phyloP scores from a whole-genome alignment of 768 basidiomycete genomes.

The Thelephora ganbajun region DNA sequence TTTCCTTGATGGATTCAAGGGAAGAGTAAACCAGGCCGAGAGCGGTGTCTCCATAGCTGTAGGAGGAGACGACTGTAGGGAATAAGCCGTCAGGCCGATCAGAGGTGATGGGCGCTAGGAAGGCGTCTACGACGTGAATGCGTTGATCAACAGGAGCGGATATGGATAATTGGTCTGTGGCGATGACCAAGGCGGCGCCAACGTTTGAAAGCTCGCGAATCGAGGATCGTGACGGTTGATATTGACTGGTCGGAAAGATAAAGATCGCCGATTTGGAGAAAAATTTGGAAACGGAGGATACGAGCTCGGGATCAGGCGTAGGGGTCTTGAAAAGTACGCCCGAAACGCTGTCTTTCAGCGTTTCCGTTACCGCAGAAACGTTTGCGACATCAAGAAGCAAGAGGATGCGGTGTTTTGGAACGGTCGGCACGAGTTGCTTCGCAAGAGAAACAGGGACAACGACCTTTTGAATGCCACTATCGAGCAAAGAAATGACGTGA shows the following conservation, averaged over 20 bases:
- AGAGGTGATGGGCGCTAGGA: conserved; percentile 68
- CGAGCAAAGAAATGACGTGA: conserved; percentile 49
- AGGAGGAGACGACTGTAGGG: conserved; percentile 79
- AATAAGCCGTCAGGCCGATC: conserved; percentile 89
- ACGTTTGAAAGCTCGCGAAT: conserved; percentile 48
- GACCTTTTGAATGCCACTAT: conserved; percentile 69
- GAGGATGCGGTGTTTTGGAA: conserved; percentile 61
- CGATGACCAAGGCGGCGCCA: conserved; percentile 56
- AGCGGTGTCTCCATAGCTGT: conserved; percentile 48
- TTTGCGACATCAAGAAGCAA: conserved; percentile 65
- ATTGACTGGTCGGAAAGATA: conserved; percentile 36
- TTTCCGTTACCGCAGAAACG: conserved; percentile 64
- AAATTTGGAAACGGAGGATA: conserved; percentile 65
- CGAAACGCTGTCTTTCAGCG: conserved; percentile 55
- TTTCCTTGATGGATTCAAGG: conserved; percentile 66
- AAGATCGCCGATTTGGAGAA: conserved; percentile 50
- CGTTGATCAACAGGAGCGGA: conserved; percentile 35
- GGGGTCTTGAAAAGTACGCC: conserved; percentile 71
- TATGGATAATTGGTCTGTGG: conserved; percentile 55
- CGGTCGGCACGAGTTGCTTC: conserved; percentile 47
- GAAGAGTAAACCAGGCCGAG: conserved; percentile 97
- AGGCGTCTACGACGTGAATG: conserved; percentile 72
- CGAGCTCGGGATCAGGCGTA: conserved; percentile 58
- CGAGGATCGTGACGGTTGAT: conserved; percentile 39
- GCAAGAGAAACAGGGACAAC: conserved; percentile 57